phyloP scores from a whole-genome alignment of 1,139 yeast species.

The Zygosaccharomyces pseudobailii region DNA sequence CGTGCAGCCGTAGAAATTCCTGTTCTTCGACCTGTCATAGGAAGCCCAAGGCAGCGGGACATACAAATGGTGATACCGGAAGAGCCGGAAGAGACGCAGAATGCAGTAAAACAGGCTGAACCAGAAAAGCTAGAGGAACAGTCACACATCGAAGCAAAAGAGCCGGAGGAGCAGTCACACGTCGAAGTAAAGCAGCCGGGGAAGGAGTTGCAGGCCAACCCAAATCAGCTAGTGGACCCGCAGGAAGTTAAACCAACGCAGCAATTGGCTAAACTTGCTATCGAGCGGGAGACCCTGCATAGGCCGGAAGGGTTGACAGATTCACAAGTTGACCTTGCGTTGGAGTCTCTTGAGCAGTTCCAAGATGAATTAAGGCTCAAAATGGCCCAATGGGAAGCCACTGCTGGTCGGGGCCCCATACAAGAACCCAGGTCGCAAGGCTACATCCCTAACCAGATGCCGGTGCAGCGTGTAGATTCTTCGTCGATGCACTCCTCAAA shows the following conservation, averaged over 20 bases:
- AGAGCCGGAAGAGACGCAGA: neutral
- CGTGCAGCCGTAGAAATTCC: constrained; percentile 6
- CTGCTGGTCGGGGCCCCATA: constrained; percentile 7
- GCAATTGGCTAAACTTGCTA: neutral
- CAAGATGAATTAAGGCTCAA: constrained; percentile 6
- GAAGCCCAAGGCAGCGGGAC: constrained; percentile 2
- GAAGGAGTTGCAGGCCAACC: too few relatives aligned
- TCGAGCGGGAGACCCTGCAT: constrained; percentile 4
- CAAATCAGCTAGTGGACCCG: too few relatives aligned
- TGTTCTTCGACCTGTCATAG: constrained; percentile 12
- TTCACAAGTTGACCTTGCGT: constrained; percentile 13
- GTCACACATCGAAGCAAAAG: too few relatives aligned
- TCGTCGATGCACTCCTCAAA: constrained; percentile 17
- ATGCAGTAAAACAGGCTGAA: neutral
- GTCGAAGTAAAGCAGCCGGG: too few relatives aligned
- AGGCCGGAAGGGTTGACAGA: constrained; percentile 11
- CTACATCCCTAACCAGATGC: constrained; percentile 8
- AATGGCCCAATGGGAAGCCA: constrained; percentile 8
- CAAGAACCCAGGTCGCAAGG: neutral
- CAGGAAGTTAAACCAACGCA: neutral
- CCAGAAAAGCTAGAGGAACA: neutral
- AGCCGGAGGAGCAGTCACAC: too few relatives aligned
- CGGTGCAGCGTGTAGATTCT: constrained; percentile 24
- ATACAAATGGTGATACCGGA: neutral
- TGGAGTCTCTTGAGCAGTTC: constrained; percentile 6